phyloP scores from a whole-genome alignment of 805 yeast species.

The Suhomyces emberorum region DNA sequence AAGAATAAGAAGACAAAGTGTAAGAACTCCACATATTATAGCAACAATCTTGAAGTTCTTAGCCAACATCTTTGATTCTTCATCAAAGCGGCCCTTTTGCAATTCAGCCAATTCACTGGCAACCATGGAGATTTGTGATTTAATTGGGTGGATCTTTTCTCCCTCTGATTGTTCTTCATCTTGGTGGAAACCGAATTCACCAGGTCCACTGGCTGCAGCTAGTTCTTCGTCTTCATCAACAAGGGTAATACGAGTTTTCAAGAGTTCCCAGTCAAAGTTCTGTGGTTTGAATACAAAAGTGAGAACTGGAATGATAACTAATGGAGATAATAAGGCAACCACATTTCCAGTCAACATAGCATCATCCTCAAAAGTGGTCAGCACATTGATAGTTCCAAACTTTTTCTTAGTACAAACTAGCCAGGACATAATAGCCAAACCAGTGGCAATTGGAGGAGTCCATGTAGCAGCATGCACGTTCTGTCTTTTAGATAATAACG shows the following conservation, averaged over 20 bases:
- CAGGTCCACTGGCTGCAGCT: slow-evolving; percentile 34
- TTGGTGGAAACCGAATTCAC: slow-evolving; percentile 14
- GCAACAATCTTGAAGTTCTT: slow-evolving; percentile 62
- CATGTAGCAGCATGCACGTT: slow-evolving; percentile 65
- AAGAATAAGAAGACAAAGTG: slow-evolving; percentile 61
- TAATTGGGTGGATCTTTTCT: slow-evolving; percentile 31
- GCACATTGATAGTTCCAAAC: slow-evolving; percentile 31
- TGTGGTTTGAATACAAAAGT: slow-evolving; percentile 65
- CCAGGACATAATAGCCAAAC: slow-evolving; percentile 64
- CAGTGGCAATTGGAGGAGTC: slow-evolving; percentile 79
- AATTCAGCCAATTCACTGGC: slow-evolving; percentile 35
- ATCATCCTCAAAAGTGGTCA: slow-evolving; percentile 71
- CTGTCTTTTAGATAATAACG: slow-evolving; percentile 61
- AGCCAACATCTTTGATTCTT: slow-evolving; percentile 50
- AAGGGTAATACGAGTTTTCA: slow-evolving; percentile 53
- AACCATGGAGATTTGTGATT: slow-evolving; percentile 36
- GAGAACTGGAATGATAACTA: slow-evolving; percentile 61
- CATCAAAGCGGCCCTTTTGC: slow-evolving; percentile 27
- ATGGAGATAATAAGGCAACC: slow-evolving; percentile 74
- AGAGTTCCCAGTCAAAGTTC: slow-evolving; percentile 67
- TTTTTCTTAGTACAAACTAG: slow-evolving; percentile 34
- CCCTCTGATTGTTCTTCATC: slow-evolving; percentile 12
- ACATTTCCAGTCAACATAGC: slow-evolving; percentile 90
- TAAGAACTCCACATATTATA: slow-evolving; percentile 55
- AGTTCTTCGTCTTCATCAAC: slow-evolving; percentile 74